These are phyloP conservation scores for Saccharum officinarum DNA, from an alignment of 176 grass and related monocot genomes.

Conservation along the genomic window DNA sequence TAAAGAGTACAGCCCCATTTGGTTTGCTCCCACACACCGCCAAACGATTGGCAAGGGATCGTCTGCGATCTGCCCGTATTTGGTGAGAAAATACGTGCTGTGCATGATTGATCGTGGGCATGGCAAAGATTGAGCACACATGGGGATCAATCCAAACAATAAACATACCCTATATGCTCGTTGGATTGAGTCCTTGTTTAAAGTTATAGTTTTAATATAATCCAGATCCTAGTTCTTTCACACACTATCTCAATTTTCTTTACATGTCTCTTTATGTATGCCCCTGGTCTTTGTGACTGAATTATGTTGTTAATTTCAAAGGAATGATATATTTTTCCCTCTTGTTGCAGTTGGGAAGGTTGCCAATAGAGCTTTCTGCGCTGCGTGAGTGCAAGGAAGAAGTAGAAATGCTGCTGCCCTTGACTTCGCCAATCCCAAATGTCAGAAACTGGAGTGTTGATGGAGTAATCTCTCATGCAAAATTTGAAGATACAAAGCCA, in stretches of 20 bases:
- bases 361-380: conserved; percentile 43
- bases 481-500: conserved; percentile 27
- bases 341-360: conserved; percentile 20
- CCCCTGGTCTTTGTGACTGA: not conserved
- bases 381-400: conserved; percentile 26
- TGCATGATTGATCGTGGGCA: not conserved
- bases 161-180: not conserved
- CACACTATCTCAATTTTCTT: not conserved
- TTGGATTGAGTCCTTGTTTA: not conserved
- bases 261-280: not conserved
- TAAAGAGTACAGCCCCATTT: not conserved
- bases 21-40: not conserved
- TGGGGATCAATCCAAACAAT: not conserved
- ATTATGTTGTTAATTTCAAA: not conserved
- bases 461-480: conserved; percentile 45
- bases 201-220: not conserved
- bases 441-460: conserved; percentile 41
- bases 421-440: conserved; percentile 39
- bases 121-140: not conserved
- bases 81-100: not conserved
- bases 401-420: conserved; percentile 49
- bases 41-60: not conserved
- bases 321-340: not conserved
- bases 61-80: not conserved
- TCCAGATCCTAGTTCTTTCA: not conserved